Evolutionary conservation across 2,329 filamentous ascomycete species (phyloP).

Genomic region (Aspergillus floridensis): DNA sequence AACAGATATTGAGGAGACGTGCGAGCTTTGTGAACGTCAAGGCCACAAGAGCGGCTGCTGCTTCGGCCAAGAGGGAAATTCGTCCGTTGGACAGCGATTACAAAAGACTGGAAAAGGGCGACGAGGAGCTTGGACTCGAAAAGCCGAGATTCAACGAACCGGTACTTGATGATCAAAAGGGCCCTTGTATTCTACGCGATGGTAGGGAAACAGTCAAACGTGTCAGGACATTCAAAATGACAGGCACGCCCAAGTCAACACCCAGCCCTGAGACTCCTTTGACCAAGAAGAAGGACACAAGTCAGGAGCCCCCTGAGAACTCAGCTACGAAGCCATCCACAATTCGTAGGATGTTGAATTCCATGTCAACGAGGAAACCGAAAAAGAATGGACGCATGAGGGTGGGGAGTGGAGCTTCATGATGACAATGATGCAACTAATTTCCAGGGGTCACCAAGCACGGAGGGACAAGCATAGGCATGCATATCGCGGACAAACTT

Average conservation of each 20-base stretch:
- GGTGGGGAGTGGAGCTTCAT: conserved; percentile 17
- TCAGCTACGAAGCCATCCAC: conserved; percentile 11
- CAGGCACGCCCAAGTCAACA: conserved; percentile 4
- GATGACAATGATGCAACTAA: conserved; percentile 17
- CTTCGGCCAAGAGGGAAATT: background rate
- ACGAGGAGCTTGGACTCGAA: background rate
- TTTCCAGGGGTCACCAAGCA: background rate
- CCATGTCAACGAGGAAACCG: conserved; percentile 17
- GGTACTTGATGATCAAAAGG: conserved; percentile 8
- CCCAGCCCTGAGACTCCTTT: background rate
- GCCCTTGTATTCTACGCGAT: background rate
- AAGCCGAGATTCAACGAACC: conserved; percentile 1
- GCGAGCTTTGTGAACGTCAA: conserved; percentile 54
- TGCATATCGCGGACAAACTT: background rate
- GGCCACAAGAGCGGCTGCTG: background rate
- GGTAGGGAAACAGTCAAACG: conserved; percentile 6
- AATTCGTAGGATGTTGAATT: conserved; percentile 21
- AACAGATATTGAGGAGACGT: conserved; percentile 71
- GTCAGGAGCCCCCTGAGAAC: background rate
- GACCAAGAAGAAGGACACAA: conserved; percentile 3
- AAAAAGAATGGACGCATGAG: conserved; percentile 14
- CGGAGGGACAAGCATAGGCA: background rate
- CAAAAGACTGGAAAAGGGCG: background rate
- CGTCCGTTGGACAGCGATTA: background rate
- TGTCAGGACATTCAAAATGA: conserved; percentile 12